phyloP scores from a whole-genome alignment of 2,329 filamentous ascomycete genomes.

The Amylocarpus encephaloides region DNA sequence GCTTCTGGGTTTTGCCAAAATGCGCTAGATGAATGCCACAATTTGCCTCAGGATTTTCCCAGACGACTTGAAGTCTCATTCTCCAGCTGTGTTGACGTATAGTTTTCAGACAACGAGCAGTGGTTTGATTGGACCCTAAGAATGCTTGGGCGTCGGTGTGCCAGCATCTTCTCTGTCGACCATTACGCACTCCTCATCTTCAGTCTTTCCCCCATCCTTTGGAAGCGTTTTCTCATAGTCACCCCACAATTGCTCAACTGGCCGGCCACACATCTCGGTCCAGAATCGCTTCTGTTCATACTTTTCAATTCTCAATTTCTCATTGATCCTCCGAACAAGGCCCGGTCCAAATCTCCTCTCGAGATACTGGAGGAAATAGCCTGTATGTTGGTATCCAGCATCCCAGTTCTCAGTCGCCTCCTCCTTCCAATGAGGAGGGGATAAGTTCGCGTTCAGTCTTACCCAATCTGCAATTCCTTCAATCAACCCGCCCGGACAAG shows the following conservation, averaged over 20 bases:
- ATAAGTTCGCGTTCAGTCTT: constrained; percentile 63
- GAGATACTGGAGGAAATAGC: constrained; percentile 83
- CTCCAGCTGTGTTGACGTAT: background rate
- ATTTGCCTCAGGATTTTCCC: background rate
- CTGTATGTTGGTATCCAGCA: constrained; percentile 82
- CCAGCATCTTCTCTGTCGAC: constrained; percentile 26
- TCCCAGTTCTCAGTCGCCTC: constrained; percentile 62
- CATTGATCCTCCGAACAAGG: constrained; percentile 59
- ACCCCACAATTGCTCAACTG: constrained; percentile 65
- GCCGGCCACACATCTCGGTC: constrained; percentile 59
- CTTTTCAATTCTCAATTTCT: constrained; percentile 52
- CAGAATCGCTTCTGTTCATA: constrained; percentile 64
- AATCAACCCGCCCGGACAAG: constrained; percentile 68
- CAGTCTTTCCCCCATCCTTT: constrained; percentile 18
- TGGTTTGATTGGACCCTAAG: background rate
- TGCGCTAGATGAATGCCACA: background rate
- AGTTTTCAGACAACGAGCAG: background rate
- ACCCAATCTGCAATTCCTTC: constrained; percentile 96
- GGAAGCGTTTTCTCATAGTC: constrained; percentile 53
- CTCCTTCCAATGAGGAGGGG: constrained; percentile 77
- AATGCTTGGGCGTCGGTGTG: constrained; percentile 1
- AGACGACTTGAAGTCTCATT: background rate
- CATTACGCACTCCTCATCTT: constrained; percentile 28
- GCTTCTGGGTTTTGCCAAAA: background rate
- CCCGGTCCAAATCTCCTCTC: constrained; percentile 59